Evolutionary conservation across 2,329 filamentous ascomycete genomes (phyloP), one percentile per base, ranked within the genome.

Genomic region (Fusarium transvaalense): DNA sequence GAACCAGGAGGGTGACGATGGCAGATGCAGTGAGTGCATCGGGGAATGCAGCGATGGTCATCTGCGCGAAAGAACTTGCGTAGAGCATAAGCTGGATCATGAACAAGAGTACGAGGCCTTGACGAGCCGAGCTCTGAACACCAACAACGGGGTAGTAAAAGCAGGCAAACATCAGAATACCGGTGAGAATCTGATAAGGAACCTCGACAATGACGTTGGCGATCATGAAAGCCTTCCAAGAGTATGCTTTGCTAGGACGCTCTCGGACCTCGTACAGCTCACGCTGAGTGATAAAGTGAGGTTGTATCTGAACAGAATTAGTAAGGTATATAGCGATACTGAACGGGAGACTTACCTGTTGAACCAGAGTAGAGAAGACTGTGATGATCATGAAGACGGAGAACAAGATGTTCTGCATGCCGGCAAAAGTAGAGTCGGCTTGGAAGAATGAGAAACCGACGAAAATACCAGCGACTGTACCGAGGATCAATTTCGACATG

Each of bases 261-360:
- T 94, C 92, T 47, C 91, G 89, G 6, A 91, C 91, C 78, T 94
- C 92, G 77, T 94, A 94, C 1, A 94, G 82, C 2, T 89, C 84
- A 19, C 92, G 87, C 72, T 93, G 91, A 0, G 88, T 89, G 68
- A 94, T 84, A 71, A 94, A 94, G 55, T 91, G 87, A 1, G 92
- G 92, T 86, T 93, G 92, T 21, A 91, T 90, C 76, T 89, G 15
- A 0, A 9, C 1, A 3, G 2, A 25, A 29, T 76, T 48, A 71
- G 68, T 23, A 45, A 17, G 5, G 2, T 6, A 1, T 15, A 14
- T 5, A 12, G 1, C 81, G 75, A 86, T 88, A 70, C 3, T 3
- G 1, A 10, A 3, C n/a, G 1, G 10, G 5, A 2, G 5, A 7
- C 69, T 56, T 70, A 79, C 77, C 76, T 92, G 89, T 67, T 92